phyloP scores from a whole-genome alignment of 768 basidiomycete species.

The Mycena leptocephala region DNA sequence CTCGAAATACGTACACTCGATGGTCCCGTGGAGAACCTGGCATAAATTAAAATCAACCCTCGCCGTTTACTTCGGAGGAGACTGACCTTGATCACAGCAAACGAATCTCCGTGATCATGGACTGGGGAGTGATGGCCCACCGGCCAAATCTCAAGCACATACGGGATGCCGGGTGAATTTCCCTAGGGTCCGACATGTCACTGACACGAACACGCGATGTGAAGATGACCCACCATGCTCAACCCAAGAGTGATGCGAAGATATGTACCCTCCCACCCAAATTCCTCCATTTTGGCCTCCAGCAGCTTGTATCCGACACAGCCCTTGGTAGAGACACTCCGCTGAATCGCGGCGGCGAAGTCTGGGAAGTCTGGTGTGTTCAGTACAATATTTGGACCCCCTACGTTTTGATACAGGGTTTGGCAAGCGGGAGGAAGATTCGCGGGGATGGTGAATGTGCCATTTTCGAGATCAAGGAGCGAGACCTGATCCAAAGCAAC shows the following conservation, averaged over 20 bases:
- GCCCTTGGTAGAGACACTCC: no score
- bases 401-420: neutral
- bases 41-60: neutral
- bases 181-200: neutral
- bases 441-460: neutral
- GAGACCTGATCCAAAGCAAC: neutral
- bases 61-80: no score
- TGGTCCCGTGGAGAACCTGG: neutral
- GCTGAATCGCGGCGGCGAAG: neutral
- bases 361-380: neutral
- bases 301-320: neutral
- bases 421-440: neutral
- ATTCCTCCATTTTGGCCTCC: neutral
- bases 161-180: neutral
- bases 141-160: neutral
- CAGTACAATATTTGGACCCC: neutral
- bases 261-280: neutral
- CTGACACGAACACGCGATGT: neutral
- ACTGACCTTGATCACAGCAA: neutral
- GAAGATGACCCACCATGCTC: neutral
- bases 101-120: neutral
- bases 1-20: neutral
- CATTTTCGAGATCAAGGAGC: neutral
- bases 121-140: neutral
- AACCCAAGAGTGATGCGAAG: neutral